Conservation (phyloP, 2,329 filamentous ascomycete genomes). For the Clonostachys solani region DNA sequence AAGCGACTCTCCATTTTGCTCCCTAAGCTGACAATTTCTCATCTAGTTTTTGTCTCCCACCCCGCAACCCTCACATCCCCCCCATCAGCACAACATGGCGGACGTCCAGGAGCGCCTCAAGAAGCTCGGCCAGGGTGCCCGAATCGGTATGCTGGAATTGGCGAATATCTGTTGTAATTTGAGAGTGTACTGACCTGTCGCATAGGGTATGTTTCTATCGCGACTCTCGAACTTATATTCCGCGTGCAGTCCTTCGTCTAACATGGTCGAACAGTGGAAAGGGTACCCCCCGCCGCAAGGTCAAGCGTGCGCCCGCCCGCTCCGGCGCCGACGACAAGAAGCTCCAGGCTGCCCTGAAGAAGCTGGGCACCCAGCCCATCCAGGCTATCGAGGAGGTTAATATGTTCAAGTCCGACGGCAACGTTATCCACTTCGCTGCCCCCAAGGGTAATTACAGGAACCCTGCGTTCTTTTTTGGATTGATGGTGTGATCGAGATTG, state of each 20-base stretch:
- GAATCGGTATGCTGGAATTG: constrained; percentile 59
- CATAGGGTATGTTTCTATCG: constrained; percentile 28
- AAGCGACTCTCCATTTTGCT: not conserved
- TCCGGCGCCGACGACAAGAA: constrained; percentile 99
- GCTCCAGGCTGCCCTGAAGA: constrained; percentile 95
- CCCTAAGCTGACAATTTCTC: not conserved
- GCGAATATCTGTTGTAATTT: constrained; percentile 7
- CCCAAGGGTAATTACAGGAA: constrained; percentile 75
- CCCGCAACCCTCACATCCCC: constrained; percentile 17
- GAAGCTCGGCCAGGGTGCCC: constrained; percentile 49
- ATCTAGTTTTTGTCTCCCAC: constrained; percentile 5
- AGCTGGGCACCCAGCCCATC: constrained; percentile 99
- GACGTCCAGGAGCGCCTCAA: constrained; percentile 55
- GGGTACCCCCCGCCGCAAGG: constrained; percentile 94
- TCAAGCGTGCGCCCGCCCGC: constrained; percentile 95
- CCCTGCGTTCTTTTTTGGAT: not conserved
- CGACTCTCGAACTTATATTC: constrained; percentile 3
- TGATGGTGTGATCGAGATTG: not conserved
- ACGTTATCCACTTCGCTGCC: constrained; percentile 98
- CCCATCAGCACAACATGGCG: constrained; percentile 38
- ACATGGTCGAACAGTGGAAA: constrained; percentile 64
- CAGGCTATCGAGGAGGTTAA: constrained; percentile 99
- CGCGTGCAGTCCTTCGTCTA: constrained; percentile 13
- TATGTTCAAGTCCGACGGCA: constrained; percentile 99
- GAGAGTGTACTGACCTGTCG: not conserved